phyloP scores from a whole-genome alignment of 441 rosid species.

The Jatropha multifida region DNA sequence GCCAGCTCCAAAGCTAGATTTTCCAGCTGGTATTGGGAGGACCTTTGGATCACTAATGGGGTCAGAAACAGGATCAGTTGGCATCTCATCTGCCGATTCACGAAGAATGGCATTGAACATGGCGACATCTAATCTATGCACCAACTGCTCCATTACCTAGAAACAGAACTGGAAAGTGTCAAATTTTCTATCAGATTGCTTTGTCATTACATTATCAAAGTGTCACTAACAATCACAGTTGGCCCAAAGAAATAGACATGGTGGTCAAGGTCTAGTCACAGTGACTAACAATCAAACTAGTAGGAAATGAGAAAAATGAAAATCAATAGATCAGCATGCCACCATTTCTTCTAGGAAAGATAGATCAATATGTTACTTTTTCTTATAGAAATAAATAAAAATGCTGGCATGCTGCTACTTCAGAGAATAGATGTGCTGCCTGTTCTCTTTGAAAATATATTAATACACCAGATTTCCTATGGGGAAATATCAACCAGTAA shows the following conservation, averaged over 20 bases:
- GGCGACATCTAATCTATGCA: slow-evolving; percentile 83
- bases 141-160: slow-evolving; percentile 90
- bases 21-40: slow-evolving; percentile 90
- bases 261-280: not conserved
- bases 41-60: slow-evolving; percentile 86
- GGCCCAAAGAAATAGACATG: not conserved
- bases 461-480: not conserved
- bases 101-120: slow-evolving; percentile 98
- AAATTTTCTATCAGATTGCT: slow-evolving; percentile 11
- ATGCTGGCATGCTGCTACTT: not conserved
- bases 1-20: slow-evolving; percentile 89
- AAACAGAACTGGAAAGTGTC: slow-evolving; percentile 18
- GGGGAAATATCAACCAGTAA: not conserved
- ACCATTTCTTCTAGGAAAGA: not conserved
- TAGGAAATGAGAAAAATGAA: not conserved
- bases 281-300: not conserved
- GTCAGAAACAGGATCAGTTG: slow-evolving; percentile 93
- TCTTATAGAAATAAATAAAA: not conserved
- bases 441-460: not conserved
- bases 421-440: not conserved
- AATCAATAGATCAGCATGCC: not conserved
- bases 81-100: slow-evolving; percentile 87
- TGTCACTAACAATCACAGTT: not conserved
- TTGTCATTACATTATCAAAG: slow-evolving; percentile 4
- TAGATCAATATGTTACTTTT: not conserved